These are phyloP conservation scores for Nicotiana tomentosiformis DNA, from an alignment of 257 asterid genomes.

Conservation along the genomic window DNA sequence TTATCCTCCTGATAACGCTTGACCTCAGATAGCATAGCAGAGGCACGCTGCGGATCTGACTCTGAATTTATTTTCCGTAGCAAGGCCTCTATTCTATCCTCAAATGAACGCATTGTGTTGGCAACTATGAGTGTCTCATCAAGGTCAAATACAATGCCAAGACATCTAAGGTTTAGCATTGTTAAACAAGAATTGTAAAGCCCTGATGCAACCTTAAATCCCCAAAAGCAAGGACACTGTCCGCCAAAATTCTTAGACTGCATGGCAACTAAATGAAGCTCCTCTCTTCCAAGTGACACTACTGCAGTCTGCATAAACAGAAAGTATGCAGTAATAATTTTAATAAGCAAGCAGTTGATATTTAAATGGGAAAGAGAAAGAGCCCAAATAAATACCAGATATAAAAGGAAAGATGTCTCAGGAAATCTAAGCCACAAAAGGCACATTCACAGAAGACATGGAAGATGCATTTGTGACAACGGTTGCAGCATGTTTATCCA, in stretches of 20 bases:
- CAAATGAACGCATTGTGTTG: conserved; percentile 94
- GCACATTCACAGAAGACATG: not conserved
- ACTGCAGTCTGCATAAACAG: conserved; percentile 64
- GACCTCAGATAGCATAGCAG: conserved; percentile 78
- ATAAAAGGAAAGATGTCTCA: not conserved
- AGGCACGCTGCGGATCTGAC: conserved; percentile 72
- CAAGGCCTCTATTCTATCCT: conserved; percentile 83
- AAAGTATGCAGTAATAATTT: conserved; percentile 8
- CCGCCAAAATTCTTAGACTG: conserved; percentile 67
- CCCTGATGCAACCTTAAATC: conserved; percentile 61
- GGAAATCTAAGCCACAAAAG: not conserved
- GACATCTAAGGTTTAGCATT: conserved; percentile 93
- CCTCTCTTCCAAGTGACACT: conserved; percentile 59
- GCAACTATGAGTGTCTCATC: conserved; percentile 98
- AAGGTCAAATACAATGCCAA: conserved; percentile 94
- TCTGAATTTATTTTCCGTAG: conserved; percentile 71
- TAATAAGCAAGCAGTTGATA: not conserved
- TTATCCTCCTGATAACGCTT: conserved; percentile 91
- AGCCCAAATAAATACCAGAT: conserved; percentile 4
- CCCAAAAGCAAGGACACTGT: conserved; percentile 82
- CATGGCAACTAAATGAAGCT: conserved; percentile 94
- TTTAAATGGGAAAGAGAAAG: not conserved
- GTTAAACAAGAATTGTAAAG: conserved; percentile 77
- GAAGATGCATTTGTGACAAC: not conserved
- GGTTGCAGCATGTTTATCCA: not conserved